These are phyloP conservation scores for Dichotomocladium elegans DNA, from an alignment of 371 early-diverging fungal genomes.

Conservation along the genomic window DNA sequence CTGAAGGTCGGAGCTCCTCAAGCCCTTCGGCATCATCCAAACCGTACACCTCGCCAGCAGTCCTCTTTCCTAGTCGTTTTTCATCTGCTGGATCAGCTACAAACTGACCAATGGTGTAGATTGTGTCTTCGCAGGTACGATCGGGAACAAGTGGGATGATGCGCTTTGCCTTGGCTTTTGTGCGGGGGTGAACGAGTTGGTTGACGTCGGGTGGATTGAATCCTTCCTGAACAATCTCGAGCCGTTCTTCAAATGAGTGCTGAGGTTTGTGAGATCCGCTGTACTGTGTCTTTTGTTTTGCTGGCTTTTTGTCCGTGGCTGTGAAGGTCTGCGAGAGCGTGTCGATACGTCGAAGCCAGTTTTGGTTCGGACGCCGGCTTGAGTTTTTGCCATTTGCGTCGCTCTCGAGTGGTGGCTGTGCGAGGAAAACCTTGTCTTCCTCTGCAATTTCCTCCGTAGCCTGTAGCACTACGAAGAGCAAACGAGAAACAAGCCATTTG, in stretches of 20 bases:
- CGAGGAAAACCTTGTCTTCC: slow-evolving; percentile 60
- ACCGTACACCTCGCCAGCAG: too few species aligned
- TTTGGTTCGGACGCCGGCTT: slow-evolving; percentile 39
- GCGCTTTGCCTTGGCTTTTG: slow-evolving; percentile 69
- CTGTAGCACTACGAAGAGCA: slow-evolving; percentile 10
- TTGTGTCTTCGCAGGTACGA: slow-evolving; percentile 59
- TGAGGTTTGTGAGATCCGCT: slow-evolving; percentile 17
- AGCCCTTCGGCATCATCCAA: not conserved
- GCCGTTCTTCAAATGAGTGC: slow-evolving; percentile 59
- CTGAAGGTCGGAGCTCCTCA: slow-evolving; percentile 1
- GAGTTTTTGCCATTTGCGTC: slow-evolving; percentile 7
- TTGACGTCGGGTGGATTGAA: slow-evolving; percentile 58
- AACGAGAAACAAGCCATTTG: not conserved
- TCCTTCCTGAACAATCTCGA: slow-evolving; percentile 66
- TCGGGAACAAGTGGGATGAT: slow-evolving; percentile 79
- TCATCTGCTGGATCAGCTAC: slow-evolving; percentile 70
- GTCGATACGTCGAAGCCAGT: slow-evolving; percentile 68
- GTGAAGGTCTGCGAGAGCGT: slow-evolving; percentile 48
- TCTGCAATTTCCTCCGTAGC: slow-evolving; percentile 50
- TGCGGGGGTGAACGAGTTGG: slow-evolving; percentile 69
- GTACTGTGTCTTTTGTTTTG: not conserved
- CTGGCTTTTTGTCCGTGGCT: slow-evolving; percentile 12
- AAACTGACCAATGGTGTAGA: slow-evolving; percentile 67
- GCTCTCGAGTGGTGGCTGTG: slow-evolving; percentile 34
- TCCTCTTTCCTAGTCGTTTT: slow-evolving; percentile 22